Conservation (phyloP, 2,329 filamentous ascomycete genomes). For the Colletotrichum navitas region DNA sequence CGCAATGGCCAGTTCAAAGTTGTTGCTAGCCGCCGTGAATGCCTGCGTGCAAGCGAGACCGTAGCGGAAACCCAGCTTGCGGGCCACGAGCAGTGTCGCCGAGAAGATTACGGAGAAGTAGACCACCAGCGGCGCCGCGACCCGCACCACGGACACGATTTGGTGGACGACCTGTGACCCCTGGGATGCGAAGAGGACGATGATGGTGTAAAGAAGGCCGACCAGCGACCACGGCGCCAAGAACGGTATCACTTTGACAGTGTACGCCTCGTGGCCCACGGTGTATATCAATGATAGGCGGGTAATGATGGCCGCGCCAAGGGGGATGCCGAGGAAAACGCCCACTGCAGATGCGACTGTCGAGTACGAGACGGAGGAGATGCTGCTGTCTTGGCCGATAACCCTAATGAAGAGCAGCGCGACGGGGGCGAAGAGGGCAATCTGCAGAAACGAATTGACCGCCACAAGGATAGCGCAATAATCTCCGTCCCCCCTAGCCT, state of each 20-base stretch:
- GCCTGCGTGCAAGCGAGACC: slow-evolving; percentile 79
- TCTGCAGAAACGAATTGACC: slow-evolving; percentile 80
- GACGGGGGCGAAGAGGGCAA: slow-evolving; percentile 78
- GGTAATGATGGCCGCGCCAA: slow-evolving; percentile 83
- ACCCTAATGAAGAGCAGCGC: slow-evolving; percentile 78
- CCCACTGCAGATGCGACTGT: slow-evolving; percentile 84
- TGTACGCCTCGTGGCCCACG: slow-evolving; percentile 72
- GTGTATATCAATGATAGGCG: slow-evolving; percentile 71
- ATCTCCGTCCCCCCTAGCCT: slow-evolving; percentile 79
- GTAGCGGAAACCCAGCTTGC: slow-evolving; percentile 80
- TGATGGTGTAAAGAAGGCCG: slow-evolving; percentile 87
- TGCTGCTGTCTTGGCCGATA: slow-evolving; percentile 65
- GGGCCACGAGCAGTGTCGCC: slow-evolving; percentile 71
- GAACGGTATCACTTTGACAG: slow-evolving; percentile 76
- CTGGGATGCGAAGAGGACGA: slow-evolving; percentile 88
- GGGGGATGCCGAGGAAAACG: slow-evolving; percentile 86
- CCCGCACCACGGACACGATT: slow-evolving; percentile 84
- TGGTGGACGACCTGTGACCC: slow-evolving; percentile 83
- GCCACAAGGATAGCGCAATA: slow-evolving; percentile 88
- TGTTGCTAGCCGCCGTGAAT: slow-evolving; percentile 92
- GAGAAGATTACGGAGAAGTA: slow-evolving; percentile 86
- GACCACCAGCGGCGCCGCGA: slow-evolving; percentile 83
- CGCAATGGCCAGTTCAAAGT: slow-evolving; percentile 92
- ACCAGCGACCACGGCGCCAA: slow-evolving; percentile 82
- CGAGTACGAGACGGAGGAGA: slow-evolving; percentile 65